Percentiles rank a stretch among this genome's conserved stretches.
These are phyloP conservation scores for Ustilago loliicola DNA, from an alignment of 1,284 basidiomycete species.

Conservation along the genomic window DNA sequence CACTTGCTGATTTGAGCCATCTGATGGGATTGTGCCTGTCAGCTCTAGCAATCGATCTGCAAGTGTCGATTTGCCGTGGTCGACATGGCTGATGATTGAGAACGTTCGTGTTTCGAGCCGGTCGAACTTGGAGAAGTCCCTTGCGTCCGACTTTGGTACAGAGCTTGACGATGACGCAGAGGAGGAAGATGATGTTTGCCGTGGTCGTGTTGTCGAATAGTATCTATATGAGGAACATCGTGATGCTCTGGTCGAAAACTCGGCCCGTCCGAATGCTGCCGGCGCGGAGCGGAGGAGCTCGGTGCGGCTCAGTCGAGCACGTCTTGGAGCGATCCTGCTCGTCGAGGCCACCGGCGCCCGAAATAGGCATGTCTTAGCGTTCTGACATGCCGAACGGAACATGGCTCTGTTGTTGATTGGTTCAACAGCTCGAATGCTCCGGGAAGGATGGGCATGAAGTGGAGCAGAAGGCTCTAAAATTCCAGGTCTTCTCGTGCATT, in stretches of 20 bases:
- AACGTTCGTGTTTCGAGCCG: conserved; percentile 61
- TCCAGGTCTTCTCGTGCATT: conserved; percentile 12
- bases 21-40: conserved; percentile 66
- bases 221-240: not conserved
- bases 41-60: conserved; percentile 69
- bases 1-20: conserved; percentile 65
- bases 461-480: conserved; percentile 22
- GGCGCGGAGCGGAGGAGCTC: not conserved
- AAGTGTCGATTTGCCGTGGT: conserved; percentile 70
- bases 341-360: not conserved
- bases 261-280: not conserved
- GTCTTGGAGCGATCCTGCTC: not conserved
- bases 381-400: conserved; percentile 40
- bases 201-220: conserved; percentile 12
- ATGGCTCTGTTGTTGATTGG: conserved; percentile 8
- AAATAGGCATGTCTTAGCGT: not conserved
- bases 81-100: conserved; percentile 70
- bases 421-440: not conserved
- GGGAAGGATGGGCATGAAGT: not conserved
- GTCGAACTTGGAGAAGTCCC: conserved; percentile 47
- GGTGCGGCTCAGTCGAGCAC: not conserved
- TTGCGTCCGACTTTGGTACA: not conserved
- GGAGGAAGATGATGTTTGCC: not conserved
- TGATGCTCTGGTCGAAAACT: not conserved
- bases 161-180: not conserved